phyloP scores from a whole-genome alignment of 768 basidiomycete species.

The Termitomyces sp. region DNA sequence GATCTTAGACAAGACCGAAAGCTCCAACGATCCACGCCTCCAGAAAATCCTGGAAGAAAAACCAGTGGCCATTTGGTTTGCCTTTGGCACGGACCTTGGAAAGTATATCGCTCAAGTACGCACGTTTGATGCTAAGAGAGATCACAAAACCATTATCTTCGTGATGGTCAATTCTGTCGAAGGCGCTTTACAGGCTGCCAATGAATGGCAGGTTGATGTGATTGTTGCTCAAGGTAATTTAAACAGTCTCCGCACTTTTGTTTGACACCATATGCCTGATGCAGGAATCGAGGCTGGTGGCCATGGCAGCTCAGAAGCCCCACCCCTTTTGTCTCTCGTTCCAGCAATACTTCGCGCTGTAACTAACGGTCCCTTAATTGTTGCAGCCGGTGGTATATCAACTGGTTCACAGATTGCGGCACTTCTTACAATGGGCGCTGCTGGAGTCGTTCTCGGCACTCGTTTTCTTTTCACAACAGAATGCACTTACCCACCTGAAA shows the following conservation, averaged over 20 bases:
- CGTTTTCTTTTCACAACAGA: slow-evolving; percentile 43
- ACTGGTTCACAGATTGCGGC: slow-evolving; percentile 38
- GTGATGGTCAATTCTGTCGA: slow-evolving; percentile 44
- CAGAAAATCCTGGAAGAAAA: slow-evolving; percentile 37
- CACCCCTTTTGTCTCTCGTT: slow-evolving; percentile 33
- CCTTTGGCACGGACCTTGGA: slow-evolving; percentile 47
- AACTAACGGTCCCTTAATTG: slow-evolving; percentile 25
- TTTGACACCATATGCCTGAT: slow-evolving; percentile 19
- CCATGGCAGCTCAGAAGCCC: slow-evolving; percentile 34
- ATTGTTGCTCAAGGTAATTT: slow-evolving; percentile 58
- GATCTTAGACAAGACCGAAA: slow-evolving; percentile 39
- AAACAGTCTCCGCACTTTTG: neutral
- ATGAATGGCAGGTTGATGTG: slow-evolving; percentile 54
- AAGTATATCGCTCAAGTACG: slow-evolving; percentile 50
- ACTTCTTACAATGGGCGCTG: slow-evolving; percentile 37
- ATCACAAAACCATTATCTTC: slow-evolving; percentile 45
- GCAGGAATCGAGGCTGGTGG: slow-evolving; percentile 47
- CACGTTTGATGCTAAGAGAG: slow-evolving; percentile 28
- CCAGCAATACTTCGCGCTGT: slow-evolving; percentile 28
- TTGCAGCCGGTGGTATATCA: slow-evolving; percentile 47
- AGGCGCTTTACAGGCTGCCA: slow-evolving; percentile 40
- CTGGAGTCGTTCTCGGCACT: slow-evolving; percentile 43
- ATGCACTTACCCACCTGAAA: slow-evolving; percentile 29
- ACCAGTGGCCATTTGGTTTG: slow-evolving; percentile 55
- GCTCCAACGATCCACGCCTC: slow-evolving; percentile 31